phyloP scores from a whole-genome alignment of 306 rosid species.

The Cicer cuneatum region DNA sequence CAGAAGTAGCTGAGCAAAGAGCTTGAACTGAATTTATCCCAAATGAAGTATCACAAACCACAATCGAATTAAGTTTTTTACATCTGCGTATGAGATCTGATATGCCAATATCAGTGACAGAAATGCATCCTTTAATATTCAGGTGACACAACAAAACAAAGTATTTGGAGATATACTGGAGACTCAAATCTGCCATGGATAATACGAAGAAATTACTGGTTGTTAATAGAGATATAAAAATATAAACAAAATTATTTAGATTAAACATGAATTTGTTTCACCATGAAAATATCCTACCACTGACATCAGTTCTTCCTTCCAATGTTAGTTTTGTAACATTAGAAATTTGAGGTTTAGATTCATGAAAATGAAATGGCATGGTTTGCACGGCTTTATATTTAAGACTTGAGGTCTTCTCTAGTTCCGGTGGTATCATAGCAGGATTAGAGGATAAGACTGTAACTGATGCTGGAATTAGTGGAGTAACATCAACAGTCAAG shows the following conservation, averaged over 20 bases:
- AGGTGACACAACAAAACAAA: slow-evolving; percentile 64
- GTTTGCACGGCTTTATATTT: slow-evolving; percentile 41
- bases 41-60: slow-evolving; percentile 73
- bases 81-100: slow-evolving; percentile 59
- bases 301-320: slow-evolving; percentile 80
- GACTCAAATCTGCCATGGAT: slow-evolving; percentile 63
- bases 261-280: slow-evolving; percentile 16
- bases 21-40: slow-evolving; percentile 71
- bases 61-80: slow-evolving; percentile 60
- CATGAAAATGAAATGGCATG: slow-evolving; percentile 44
- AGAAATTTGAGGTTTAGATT: slow-evolving; percentile 49
- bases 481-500: slow-evolving; percentile 70
- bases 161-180: slow-evolving; percentile 60
- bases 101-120: slow-evolving; percentile 74
- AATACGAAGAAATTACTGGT: slow-evolving; percentile 12
- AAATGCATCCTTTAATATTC: slow-evolving; percentile 75
- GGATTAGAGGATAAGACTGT: slow-evolving; percentile 53
- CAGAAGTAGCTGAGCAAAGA: slow-evolving; percentile 60
- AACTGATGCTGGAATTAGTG: slow-evolving; percentile 61
- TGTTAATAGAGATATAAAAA: not conserved
- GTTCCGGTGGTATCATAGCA: slow-evolving; percentile 40
- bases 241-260: slow-evolving; percentile 18
- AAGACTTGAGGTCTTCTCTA: slow-evolving; percentile 47
- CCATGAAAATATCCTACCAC: slow-evolving; percentile 61
- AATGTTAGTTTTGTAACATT: slow-evolving; percentile 65